phyloP scores from a whole-genome alignment of 2,329 filamentous ascomycete species.

The Knufia petricola region DNA sequence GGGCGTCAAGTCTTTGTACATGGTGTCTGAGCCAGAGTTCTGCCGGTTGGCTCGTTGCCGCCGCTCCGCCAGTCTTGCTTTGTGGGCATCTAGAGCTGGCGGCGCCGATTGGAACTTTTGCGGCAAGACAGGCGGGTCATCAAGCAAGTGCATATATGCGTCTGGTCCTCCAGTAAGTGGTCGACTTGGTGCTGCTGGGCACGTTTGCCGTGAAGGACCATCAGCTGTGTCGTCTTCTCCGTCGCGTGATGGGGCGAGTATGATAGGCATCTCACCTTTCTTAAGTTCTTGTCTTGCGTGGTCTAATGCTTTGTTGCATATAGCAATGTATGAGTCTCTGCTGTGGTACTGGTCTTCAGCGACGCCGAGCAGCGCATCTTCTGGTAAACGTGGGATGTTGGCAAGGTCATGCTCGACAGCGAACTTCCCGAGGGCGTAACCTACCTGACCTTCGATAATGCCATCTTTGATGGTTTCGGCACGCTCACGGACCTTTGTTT shows the following conservation, averaged over 20 bases:
- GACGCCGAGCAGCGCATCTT: not conserved
- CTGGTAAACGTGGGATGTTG: not conserved
- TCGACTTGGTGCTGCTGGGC: not conserved
- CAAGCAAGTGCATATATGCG: slow-evolving; percentile 7
- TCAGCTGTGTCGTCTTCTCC: not conserved
- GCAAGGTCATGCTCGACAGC: slow-evolving; percentile 6
- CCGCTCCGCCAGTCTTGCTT: not conserved
- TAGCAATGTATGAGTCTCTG: slow-evolving; percentile 5
- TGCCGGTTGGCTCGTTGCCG: not conserved
- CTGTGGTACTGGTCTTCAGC: slow-evolving; percentile 3
- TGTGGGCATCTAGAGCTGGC: not conserved
- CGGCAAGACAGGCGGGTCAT: not conserved
- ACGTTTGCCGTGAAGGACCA: not conserved
- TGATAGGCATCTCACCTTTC: not conserved
- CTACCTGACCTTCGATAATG: slow-evolving; percentile 1
- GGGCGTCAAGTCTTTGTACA: not conserved
- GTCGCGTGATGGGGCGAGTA: not conserved
- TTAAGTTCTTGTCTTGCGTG: not conserved
- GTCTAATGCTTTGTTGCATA: not conserved
- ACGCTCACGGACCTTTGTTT: not conserved
- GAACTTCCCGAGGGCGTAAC: slow-evolving; percentile 1
- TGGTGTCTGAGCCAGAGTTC: not conserved
- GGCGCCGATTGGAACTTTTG: not conserved
- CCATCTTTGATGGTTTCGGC: not conserved
- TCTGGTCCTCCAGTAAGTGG: not conserved